phyloP scores from a whole-genome alignment of 169 alveolate species.

The Eimeria mitis region DNA sequence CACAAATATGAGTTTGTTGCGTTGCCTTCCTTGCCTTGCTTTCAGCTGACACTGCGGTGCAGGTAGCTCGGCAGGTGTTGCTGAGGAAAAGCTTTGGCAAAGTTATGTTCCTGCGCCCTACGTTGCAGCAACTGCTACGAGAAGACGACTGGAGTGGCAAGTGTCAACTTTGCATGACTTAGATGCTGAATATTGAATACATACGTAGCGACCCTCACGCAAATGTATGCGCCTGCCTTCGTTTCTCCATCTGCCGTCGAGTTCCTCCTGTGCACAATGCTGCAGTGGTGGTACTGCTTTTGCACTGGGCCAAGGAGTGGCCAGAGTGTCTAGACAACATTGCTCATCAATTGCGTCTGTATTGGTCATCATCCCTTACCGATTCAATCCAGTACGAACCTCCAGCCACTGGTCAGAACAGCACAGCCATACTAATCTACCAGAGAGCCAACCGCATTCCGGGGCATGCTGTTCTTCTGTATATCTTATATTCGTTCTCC shows the following conservation, averaged over 20 bases:
- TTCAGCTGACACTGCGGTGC: constrained; percentile 70
- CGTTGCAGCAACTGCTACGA: constrained; percentile 30
- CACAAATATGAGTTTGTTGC: background rate
- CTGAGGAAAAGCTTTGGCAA: constrained; percentile 28
- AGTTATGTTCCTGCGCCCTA: constrained; percentile 41
- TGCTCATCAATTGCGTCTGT: constrained; percentile 57
- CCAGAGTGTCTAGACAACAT: constrained; percentile 68
- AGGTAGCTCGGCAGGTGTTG: constrained; percentile 64
- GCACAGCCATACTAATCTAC: background rate
- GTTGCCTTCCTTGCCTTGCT: background rate
- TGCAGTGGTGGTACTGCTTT: constrained; percentile 68
- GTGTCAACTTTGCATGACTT: background rate
- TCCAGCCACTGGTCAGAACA: background rate
- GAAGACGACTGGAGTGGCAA: constrained; percentile 75
- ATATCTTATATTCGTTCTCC: background rate
- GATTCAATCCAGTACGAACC: constrained; percentile 52
- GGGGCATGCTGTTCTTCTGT: background rate
- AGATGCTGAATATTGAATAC: background rate
- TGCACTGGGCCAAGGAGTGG: constrained; percentile 78
- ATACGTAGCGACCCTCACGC: background rate
- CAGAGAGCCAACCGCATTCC: background rate
- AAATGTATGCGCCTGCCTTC: constrained; percentile 11
- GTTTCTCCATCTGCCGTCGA: constrained; percentile 1
- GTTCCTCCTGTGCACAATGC: constrained; percentile 24
- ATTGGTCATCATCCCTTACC: constrained; percentile 56